These are phyloP conservation scores for Naganishia vaughanmartiniae DNA, from an alignment of 768 basidiomycete genomes.

Conservation along the genomic window DNA sequence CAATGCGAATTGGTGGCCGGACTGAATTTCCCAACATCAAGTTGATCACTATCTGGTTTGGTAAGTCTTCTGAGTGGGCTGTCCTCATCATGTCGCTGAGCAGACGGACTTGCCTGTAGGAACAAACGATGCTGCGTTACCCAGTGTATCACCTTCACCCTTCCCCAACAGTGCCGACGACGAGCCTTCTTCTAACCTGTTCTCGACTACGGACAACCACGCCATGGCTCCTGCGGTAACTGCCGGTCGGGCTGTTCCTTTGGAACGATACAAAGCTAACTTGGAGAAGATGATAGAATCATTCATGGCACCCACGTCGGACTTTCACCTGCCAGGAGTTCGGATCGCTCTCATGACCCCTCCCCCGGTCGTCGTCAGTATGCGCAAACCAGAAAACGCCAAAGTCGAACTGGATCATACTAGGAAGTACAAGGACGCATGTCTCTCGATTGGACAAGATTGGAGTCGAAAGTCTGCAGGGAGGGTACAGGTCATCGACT, in stretches of 20 bases:
- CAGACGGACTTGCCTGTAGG: too few species aligned
- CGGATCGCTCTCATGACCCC: slow-evolving; percentile 77
- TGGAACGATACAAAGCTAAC: slow-evolving; percentile 65
- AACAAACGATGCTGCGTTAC: too few species aligned
- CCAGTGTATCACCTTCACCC: too few species aligned
- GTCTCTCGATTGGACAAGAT: slow-evolving; percentile 58
- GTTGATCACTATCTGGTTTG: slow-evolving; percentile 80
- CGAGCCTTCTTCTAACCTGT: too few species aligned
- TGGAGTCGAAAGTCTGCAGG: slow-evolving; percentile 7
- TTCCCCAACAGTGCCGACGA: too few species aligned
- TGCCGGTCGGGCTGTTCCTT: slow-evolving; percentile 72
- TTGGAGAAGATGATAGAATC: slow-evolving; percentile 63
- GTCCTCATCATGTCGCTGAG: too few species aligned
- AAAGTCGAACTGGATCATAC: slow-evolving; percentile 55
- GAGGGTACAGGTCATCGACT: not conserved
- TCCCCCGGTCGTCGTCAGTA: slow-evolving; percentile 63
- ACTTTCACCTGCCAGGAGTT: slow-evolving; percentile 68
- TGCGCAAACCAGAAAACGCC: slow-evolving; percentile 7
- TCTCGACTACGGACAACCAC: too few species aligned
- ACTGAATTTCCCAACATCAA: slow-evolving; percentile 62
- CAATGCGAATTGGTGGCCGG: slow-evolving; percentile 57
- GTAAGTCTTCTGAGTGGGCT: slow-evolving; percentile 45
- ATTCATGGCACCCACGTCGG: slow-evolving; percentile 61
- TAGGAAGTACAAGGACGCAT: slow-evolving; percentile 57
- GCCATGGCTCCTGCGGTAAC: too few species aligned